A percentile compares a stretch with the other conserved stretches of the same genome.
phyloP scores from a whole-genome alignment of 2,329 filamentous ascomycete genomes.

The Corinectria fuckeliana region DNA sequence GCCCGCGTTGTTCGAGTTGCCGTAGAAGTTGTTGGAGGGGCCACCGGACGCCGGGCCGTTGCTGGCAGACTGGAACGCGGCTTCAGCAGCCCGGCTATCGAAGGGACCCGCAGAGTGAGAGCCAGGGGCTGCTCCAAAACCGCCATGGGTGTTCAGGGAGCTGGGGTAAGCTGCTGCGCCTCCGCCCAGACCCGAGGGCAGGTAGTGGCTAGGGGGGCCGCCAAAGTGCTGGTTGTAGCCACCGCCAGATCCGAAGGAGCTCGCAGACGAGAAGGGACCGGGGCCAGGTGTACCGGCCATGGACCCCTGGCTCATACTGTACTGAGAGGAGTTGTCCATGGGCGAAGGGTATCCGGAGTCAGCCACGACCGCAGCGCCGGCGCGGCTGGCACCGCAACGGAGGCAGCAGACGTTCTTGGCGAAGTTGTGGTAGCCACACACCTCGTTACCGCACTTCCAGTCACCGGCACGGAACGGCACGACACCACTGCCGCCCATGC shows the following conservation, averaged over 20 bases:
- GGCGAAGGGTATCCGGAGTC: constrained; percentile 90
- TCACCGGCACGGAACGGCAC: constrained; percentile 98
- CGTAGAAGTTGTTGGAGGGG: constrained; percentile 61
- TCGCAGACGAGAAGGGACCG: constrained; percentile 74
- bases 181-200: constrained; percentile 81
- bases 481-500: constrained; percentile 81
- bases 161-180: constrained; percentile 77
- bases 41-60: constrained; percentile 81
- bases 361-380: constrained; percentile 90
- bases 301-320: constrained; percentile 85
- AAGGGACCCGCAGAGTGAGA: constrained; percentile 87
- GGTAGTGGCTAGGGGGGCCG: constrained; percentile 85
- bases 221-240: constrained; percentile 83
- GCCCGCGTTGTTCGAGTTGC: constrained; percentile 66
- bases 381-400: constrained; percentile 92
- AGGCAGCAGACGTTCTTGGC: constrained; percentile 99
- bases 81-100: constrained; percentile 91
- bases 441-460: constrained; percentile 98
- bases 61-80: constrained; percentile 88
- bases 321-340: constrained; percentile 85
- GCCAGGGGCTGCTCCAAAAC: constrained; percentile 74
- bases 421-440: constrained; percentile 98
- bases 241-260: constrained; percentile 69
- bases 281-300: constrained; percentile 85
- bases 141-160: constrained; percentile 75